phyloP scores from a whole-genome alignment of 768 basidiomycete genomes.

The Gymnopilus dilepis region DNA sequence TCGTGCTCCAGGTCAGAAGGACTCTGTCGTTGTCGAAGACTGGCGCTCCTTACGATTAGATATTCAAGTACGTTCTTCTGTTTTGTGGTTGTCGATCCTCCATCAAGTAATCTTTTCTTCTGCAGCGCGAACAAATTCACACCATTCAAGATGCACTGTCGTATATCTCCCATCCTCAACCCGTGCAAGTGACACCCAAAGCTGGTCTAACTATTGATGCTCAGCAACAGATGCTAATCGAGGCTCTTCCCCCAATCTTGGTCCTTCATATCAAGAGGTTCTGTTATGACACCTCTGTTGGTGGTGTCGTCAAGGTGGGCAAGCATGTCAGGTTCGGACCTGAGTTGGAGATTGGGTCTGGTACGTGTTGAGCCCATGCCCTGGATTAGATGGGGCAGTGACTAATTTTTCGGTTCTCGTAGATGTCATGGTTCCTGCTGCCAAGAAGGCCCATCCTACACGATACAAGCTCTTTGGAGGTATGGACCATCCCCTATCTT shows the following conservation, averaged over 20 bases:
- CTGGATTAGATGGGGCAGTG: neutral
- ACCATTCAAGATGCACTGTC: conserved; percentile 85
- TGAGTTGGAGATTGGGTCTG: conserved; percentile 76
- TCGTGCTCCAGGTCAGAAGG: conserved; percentile 79
- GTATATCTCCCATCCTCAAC: conserved; percentile 78
- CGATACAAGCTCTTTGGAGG: conserved; percentile 88
- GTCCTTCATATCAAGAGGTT: conserved; percentile 93
- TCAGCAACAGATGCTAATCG: conserved; percentile 66
- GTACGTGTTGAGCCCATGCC: conserved; percentile 42
- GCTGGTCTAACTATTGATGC: conserved; percentile 73
- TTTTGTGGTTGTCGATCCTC: neutral
- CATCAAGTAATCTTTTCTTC: conserved; percentile 6
- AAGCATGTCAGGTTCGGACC: conserved; percentile 82
- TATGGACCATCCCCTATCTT: conserved; percentile 35
- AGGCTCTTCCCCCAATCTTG: conserved; percentile 81
- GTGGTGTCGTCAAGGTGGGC: conserved; percentile 83
- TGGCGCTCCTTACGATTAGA: conserved; percentile 90
- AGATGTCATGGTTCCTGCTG: conserved; percentile 68
- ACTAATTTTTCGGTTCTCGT: conserved; percentile 3
- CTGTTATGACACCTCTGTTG: conserved; percentile 76
- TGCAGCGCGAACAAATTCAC: conserved; percentile 71
- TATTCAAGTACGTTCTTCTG: conserved; percentile 67
- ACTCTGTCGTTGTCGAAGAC: conserved; percentile 89
- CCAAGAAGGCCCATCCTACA: conserved; percentile 47
- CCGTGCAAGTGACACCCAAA: conserved; percentile 72